Base-by-base conservation (phyloP, 768 basidiomycete genomes). In the Inosperma sp. region DNA sequence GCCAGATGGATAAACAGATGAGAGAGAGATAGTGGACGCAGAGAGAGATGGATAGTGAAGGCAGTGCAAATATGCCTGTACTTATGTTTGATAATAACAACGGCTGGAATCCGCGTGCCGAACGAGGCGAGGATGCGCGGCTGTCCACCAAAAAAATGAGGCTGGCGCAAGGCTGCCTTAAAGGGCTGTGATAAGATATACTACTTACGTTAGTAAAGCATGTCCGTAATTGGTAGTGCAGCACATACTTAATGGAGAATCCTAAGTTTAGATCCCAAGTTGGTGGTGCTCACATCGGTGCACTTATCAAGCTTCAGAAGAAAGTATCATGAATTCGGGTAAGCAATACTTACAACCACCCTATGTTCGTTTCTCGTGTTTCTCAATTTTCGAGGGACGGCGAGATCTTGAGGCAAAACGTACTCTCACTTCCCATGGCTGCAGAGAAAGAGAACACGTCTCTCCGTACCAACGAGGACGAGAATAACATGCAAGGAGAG, bases 1-100 rank as follows among this genome's bases (percentile, higher is more conserved):
- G 49, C 49, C 49, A 43, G 49, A 42, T 42, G 49, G 40, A 51
- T 43, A 51, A 48, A 13, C 46, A 42, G 30, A 36, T 27, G n/a
- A 41, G 27, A 17, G 45, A n/a, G n/a, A 40, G 37, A 39, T 40
- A 43, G 49, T 41, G 21, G 40, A 22, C 22, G 40, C 30, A 31
- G 31, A 19, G 10, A 33, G 23, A 30, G 33, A 16, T 42, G 41
- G 49, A 51, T 50, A 30, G 34, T 31, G 30, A 41, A n/a, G n/a
- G 22, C 17, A n/a, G n/a, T 30, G 29, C 37, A 50, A 41, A 31
- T 16, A 43, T 23, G 8, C 29, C 17, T 27, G 40, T 51, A 51
- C 41, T 51, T 51, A 51, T 44, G 49, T 51, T 43, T 17, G 23
- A 27, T 43, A 43, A 16, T 43, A 17, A 17, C n/a, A 25, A 34